phyloP scores from a whole-genome alignment of 768 basidiomycete genomes.

The Arthromyces matolae region DNA sequence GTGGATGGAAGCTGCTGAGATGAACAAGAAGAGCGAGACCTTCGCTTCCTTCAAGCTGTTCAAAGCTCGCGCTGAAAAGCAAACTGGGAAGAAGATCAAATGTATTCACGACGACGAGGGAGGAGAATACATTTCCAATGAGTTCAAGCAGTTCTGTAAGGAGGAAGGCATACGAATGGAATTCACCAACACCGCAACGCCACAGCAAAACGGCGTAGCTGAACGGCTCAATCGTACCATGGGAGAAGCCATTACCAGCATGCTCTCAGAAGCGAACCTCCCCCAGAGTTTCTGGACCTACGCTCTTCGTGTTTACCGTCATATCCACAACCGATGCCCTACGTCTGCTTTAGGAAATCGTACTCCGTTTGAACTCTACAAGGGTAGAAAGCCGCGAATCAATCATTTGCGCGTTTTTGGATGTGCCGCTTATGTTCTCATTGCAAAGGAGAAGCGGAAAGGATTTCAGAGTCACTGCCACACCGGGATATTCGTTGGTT shows the following conservation, averaged over 20 bases:
- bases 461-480: slow-evolving; percentile 18
- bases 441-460: slow-evolving; percentile 26
- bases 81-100: slow-evolving; percentile 22
- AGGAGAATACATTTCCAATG: slow-evolving; percentile 29
- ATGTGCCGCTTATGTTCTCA: slow-evolving; percentile 30
- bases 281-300: slow-evolving; percentile 6
- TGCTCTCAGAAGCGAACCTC: slow-evolving; percentile 2
- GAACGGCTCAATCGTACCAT: slow-evolving; percentile 37
- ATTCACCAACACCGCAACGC: slow-evolving; percentile 22
- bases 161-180: slow-evolving; percentile 22
- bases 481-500: slow-evolving; percentile 29
- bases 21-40: slow-evolving; percentile 15
- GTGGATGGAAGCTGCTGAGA: slow-evolving; percentile 4
- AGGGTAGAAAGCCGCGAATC: background rate
- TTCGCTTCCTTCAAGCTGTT: slow-evolving; percentile 27
- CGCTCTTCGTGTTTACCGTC: background rate
- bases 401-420: slow-evolving; percentile 29
- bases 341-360: background rate
- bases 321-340: slow-evolving; percentile 6
- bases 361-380: background rate
- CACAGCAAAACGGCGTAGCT: slow-evolving; percentile 42
- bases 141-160: slow-evolving; percentile 19
- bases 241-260: slow-evolving; percentile 20
- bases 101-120: slow-evolving; percentile 31
- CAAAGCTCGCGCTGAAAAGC: slow-evolving; percentile 31